Evolutionary conservation across 192 early-diverging fungal species (phyloP), one percentile per base, ranked within the genome.

Genomic region (Funneliformis geosporum): DNA sequence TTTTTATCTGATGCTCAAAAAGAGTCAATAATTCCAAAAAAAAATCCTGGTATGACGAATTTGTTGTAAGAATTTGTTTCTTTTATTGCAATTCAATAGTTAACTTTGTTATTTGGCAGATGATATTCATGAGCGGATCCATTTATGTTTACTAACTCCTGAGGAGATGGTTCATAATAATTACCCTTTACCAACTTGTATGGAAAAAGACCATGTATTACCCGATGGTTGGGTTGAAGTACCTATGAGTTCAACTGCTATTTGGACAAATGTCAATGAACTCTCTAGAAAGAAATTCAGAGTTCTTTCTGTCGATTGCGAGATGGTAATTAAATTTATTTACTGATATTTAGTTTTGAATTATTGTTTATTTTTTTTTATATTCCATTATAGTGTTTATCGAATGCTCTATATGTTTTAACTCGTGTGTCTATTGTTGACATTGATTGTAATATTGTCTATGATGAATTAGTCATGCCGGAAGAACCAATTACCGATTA

Each of bases 301-400:
- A 33, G 6, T 65, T 33, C 62, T 89, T 28, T 87, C 87, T 50
- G 80, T 91, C 39, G 90, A 91, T 86, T 91, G 90, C 86, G 90
- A 91, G 80, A 91, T 91, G 89, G 87, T 89, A 83, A 62, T 81
- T 42, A 47, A 33, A 18, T 14, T 42, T 38, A 14, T 60, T 47
- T n/a, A n/a, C n/a, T 6, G 28, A 47, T 9, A 59, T 11, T 76
- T 59, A 40, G 10, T 70, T n/a, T 23, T 23, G 40, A 5, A 18
- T 42, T n/a, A 6, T 55, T 64, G 2, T 23, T 38, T n/a, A n/a
- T 14, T 11, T 25, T 62, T 2, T 79, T 8, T 39, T 25, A 47
- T 7, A 10, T n/a, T n/a, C 23, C 23, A 18, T 21, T 27, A 0
- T 75, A 84, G 85, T 82, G 80, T 59, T 65, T 74, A 11, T 83